phyloP scores from a whole-genome alignment of 108 stramenopile species.

The Schizochytrium sp. region DNA sequence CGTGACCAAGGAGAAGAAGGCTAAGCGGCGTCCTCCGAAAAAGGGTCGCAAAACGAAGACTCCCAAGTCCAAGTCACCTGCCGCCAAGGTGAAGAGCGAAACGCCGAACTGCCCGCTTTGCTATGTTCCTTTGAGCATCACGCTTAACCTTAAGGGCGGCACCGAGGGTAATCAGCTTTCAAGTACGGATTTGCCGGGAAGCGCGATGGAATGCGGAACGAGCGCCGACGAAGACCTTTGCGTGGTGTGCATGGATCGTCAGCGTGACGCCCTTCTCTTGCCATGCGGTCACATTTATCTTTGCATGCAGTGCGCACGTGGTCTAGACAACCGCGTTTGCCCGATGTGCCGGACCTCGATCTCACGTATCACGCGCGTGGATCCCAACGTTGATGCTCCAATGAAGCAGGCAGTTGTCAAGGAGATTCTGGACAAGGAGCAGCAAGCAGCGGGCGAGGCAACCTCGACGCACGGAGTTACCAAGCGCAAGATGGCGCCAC shows the following conservation, averaged over 20 bases:
- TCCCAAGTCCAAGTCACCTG: background rate
- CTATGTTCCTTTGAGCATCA: background rate
- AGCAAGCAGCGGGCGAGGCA: background rate
- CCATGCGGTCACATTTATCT: slow-evolving; percentile 2
- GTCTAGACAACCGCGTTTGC: background rate
- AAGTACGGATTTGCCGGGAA: too few relatives aligned
- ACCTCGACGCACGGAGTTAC: background rate
- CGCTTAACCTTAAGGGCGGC: background rate
- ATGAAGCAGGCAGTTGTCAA: background rate
- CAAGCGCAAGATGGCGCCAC: background rate
- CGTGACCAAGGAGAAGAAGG: background rate
- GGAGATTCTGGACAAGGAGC: background rate
- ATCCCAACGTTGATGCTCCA: background rate
- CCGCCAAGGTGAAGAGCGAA: background rate
- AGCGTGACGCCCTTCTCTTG: background rate
- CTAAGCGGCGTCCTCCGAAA: background rate
- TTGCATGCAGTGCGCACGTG: background rate
- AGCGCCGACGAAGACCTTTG: background rate
- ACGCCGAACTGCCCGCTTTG: slow-evolving; percentile 18
- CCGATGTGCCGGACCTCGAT: slow-evolving; percentile 12
- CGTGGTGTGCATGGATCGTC: slow-evolving; percentile 7
- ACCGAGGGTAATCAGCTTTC: background rate
- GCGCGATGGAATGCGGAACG: background rate
- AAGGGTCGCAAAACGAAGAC: background rate
- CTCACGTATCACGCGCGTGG: background rate